Base-by-base conservation (phyloP, 805 yeast genomes). In the Ogataea populi-albae region DNA sequence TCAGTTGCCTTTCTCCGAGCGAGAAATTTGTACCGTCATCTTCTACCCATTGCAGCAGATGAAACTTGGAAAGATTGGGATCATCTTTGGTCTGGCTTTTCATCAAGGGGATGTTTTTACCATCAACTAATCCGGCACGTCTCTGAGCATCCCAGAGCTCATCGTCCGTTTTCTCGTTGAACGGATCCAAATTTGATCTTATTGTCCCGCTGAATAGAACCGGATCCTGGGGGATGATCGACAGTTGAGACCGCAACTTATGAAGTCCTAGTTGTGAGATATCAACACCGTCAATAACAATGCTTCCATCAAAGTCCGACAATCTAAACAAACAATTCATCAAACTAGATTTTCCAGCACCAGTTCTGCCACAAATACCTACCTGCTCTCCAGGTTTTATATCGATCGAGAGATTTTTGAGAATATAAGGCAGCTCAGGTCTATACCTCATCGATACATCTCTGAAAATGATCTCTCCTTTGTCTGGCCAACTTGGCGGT, bases 161-260 rank as follows among this genome's bases (percentile, higher is more conserved):
- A 1, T 64, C 71, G 54, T 86, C 95, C 12, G 68, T 46, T 34
- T 66, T 59, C 34, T 66, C 59, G 14, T 68, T 65, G 56, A 86
- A 86, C 14, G 95, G 95, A 61, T 86, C 95, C 55, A 86, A 62
- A 52, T 86, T 86, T 41, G 73, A 68, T 52, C 95, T 65, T 31
- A 86, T 73, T 0, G 88, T 73, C 14, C 95, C 95, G 46, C 79
- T 77, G 66, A 87, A 86, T 38, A 86, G 62, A 0, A 84, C 88
- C 1, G 96, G 95, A 49, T 86, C 95, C 59, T 87, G 95, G 3
- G 96, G 96, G 54, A 86, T 86, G 43, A 86, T 86, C 2, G 89
- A 74, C 20, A 86, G 67, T 43, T 74, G 75, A n/a, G 84, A 74
- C 46, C 96, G 69, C 52, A 87, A 68, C 43, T 79, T 82, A 38